Evolutionary conservation across 2,329 filamentous ascomycete genomes (phyloP), one percentile per base, ranked within the genome.

Genomic region (Exophiala alcalophila): DNA sequence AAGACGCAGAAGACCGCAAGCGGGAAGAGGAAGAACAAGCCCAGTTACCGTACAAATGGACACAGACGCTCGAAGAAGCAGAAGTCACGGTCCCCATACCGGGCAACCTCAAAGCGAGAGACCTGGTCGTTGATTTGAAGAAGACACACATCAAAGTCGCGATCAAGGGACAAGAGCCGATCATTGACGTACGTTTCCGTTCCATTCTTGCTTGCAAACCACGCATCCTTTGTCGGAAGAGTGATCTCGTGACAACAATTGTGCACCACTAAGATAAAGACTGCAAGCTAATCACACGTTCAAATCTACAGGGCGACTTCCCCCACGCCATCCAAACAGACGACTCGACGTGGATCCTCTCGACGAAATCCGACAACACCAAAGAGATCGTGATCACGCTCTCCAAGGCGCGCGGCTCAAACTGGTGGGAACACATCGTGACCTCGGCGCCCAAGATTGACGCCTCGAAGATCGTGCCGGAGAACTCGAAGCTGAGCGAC

Each of bases 381-480:
- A 86, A 94, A 69, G 84, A 88, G 61, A 78, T 96, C 55, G 80
- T 83, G 61, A 79, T 97, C 56, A 89, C 95, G 67, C 83, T 98
- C 38, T 89, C 96, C 73, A 98, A 98, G 70, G 69, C 80, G 55
- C 95, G 96, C 74, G 92, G 96, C 76, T 85, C 94, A 80, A 86
- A 96, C 69, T 98, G 92, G 92, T 98, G 92, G 92, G 71, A 87
- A 21, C 89, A 97, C 68, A 87, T 97, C 26, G 78, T 97, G 24
- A 94, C 83, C 5, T 69, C 72, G 5, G 91, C 90, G 3, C 92
- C 92, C 52, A 86, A 84, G 68, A 94, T 98, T 67, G 92, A 98
- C 69, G 88, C 94, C 24, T 83, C 83, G 58, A 96, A 95, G 73
- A 97, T 98, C 67, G 80, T 83, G 63, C 92, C 92, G 15, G 92